Base-by-base conservation (phyloP, 2,329 filamentous ascomycete genomes). In the Orbilia brochopaga region DNA sequence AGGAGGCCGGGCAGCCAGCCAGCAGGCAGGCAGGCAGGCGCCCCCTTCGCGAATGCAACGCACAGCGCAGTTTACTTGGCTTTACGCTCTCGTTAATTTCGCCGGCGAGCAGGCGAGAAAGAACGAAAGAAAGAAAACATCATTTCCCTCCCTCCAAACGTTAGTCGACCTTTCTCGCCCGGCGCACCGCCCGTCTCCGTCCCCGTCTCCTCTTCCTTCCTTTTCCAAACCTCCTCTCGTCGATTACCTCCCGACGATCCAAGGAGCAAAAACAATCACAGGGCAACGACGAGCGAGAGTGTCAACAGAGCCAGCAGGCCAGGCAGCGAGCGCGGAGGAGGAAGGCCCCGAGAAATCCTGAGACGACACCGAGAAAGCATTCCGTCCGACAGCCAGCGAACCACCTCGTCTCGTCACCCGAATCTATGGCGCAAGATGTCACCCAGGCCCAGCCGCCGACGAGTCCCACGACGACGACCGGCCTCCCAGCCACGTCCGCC, bases 391-490 rank as follows among this genome's bases (percentile, higher is more conserved):
- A 54, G 32, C 52, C 50, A 32, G 11, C 52, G 42, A 17, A 55
- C 32, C 46, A 35, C 51, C 52, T 48, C 50, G 54, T 54, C 51
- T 48, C 44, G 44, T 48, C 44, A 48, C 54, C 56, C 48, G 56
- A 57, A 65, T 54, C 54, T 52, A 72, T 72, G 67, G 67, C 67
- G 60, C 67, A 65, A 17, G 67, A 72, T 72, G 67, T 55, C 37
- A 60, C 54, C 42, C 30, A 56, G 53, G 48, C 59, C 52, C 69
- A 63, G 56, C 69, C 59, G 69, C 60, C 69, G 27, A 58, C 69
- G 32, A 59, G 55, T 73, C 44, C 58, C 19, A 57, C 44, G 44
- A 21, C 44, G n/a, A 5, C 27, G 4, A 32, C 62, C 4, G 57
- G 48, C 40, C 56, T 51, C 40, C 50, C 67, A 72, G 56, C 55